Base-by-base conservation (phyloP, 2,329 filamentous ascomycete genomes). In the Fusarium sp. region DNA sequence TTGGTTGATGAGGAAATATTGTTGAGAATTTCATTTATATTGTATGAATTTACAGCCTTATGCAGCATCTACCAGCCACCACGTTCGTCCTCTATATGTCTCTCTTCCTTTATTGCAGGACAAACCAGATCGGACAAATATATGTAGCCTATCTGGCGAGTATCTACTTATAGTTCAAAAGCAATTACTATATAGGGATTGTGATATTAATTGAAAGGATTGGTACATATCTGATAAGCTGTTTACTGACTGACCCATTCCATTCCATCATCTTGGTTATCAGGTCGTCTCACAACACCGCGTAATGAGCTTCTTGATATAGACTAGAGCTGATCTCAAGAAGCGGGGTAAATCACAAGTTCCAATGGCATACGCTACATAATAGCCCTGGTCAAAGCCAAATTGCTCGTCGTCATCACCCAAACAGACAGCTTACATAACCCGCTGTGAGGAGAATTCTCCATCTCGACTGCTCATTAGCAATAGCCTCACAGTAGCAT, bases 331-430 rank as follows among this genome's bases (percentile, higher is more conserved):
- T 44, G 22, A 26, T 40, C 12, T 13, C 11, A 8, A 13, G 29
- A 40, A 60, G 57, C 38, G 55, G 55, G 55, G 57, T 43, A 35
- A 10, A 1, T 10, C 12, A 54, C 19, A 54, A 29, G 34, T 38
- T 1, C 7, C 19, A 15, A 13, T 19, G 28, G 28, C 22, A 26
- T 24, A 28, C 10, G 28, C 5, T 50, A 32, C 25, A 28, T n/a
- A 44, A 12, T 44, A 11, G 22, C 34, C 40, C 31, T 36, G 11
- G 24, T 15, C 10, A 44, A 7, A 13, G 12, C 31, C 35, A 12
- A 38, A 24, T 7, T 13, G 41, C 29, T 32, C 4, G n/a, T 40
- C 50, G 47, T 47, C 56, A 45, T 60, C 41, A 34, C 42, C 19
- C 15, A 13, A 2, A 3, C 19, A 19, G 19, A 19, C 19, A 13